These are phyloP conservation scores for sorghum (Sorghum bicolor) DNA, from an alignment of 176 grass and related monocot genomes.

Conservation along the genomic window Sorghum_bicolor_NCBIv3 NC_012875.2:56940501-56941000, in stretches of 20 bases:
- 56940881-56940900: conserved; percentile 90
- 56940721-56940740: neutral
- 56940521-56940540: conserved; percentile 85
- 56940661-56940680: neutral
- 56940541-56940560: conserved; percentile 84
- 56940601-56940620: conserved; percentile 12
- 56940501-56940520: conserved; percentile 59
- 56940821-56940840: neutral
- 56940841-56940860: conserved; percentile 1
- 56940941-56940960: conserved; percentile 14
- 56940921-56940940: neutral
- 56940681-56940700: neutral
- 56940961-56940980: neutral
- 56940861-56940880: conserved; percentile 52
- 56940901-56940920: conserved; percentile 65
- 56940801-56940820: neutral
- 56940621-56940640: neutral
- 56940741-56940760: neutral
- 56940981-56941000: conserved; percentile 4
- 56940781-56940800: neutral
- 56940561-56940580: conserved; percentile 91
- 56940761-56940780: neutral
- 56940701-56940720: neutral
- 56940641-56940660: neutral
- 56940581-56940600: conserved; percentile 71